These are phyloP conservation scores for Aureobasidium sp. DNA, from an alignment of 2,329 filamentous ascomycete genomes.

Conservation along the genomic window DNA sequence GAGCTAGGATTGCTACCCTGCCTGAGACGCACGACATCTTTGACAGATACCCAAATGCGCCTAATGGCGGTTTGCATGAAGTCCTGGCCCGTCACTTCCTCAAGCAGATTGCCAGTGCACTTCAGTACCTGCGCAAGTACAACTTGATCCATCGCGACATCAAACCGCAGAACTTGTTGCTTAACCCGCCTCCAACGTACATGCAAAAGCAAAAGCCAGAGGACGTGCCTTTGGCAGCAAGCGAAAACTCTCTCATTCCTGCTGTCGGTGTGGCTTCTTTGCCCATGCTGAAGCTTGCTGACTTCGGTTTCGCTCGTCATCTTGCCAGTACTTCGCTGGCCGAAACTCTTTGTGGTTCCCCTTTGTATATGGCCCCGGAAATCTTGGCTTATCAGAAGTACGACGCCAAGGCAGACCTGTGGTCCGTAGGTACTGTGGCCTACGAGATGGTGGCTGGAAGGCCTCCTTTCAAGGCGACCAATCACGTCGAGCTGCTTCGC, in stretches of 20 bases:
- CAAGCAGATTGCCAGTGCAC: conserved; percentile 85
- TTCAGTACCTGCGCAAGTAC: conserved; percentile 75
- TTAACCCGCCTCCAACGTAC: conserved; percentile 69
- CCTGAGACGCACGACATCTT: conserved; percentile 83
- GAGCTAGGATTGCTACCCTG: conserved; percentile 69
- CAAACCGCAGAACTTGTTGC: conserved; percentile 90
- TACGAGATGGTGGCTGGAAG: conserved; percentile 91
- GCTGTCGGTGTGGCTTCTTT: conserved; percentile 72
- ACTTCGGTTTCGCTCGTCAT: conserved; percentile 96
- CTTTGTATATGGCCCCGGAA: conserved; percentile 97
- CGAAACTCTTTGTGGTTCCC: conserved; percentile 92
- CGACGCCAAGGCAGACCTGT: conserved; percentile 91
- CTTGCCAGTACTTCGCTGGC: conserved; percentile 84
- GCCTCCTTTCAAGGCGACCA: conserved; percentile 83
- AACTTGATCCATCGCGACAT: conserved; percentile 95
- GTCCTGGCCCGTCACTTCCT: conserved; percentile 94
- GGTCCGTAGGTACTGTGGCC: conserved; percentile 92
- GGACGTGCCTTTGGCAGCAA: conserved; percentile 65
- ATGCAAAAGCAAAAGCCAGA: conserved; percentile 56
- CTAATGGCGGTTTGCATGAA: conserved; percentile 82
- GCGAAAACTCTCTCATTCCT: conserved; percentile 71
- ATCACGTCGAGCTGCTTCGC: conserved; percentile 87
- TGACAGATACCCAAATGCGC: conserved; percentile 78
- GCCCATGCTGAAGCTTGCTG: conserved; percentile 94
- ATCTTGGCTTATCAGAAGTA: conserved; percentile 97